Evolutionary conservation across 2,329 filamentous ascomycete species (phyloP).

Genomic region (Aspergillus ochraceus): DNA sequence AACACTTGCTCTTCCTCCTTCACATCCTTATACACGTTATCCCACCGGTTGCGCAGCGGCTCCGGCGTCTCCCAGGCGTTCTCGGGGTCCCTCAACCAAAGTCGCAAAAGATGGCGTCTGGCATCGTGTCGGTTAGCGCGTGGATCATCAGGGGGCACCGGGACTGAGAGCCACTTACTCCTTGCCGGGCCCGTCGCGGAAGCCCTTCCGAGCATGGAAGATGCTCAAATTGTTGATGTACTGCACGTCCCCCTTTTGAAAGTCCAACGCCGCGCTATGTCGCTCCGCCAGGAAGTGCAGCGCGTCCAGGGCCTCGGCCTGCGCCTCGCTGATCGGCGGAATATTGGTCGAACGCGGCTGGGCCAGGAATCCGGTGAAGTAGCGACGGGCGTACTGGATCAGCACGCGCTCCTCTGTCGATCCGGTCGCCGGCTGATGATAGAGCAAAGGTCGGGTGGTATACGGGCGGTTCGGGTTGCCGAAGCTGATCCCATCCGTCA

Average conservation of each 20-base stretch:
- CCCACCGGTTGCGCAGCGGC: constrained; percentile 39
- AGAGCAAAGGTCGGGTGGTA: constrained; percentile 40
- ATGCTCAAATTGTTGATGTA: constrained; percentile 55
- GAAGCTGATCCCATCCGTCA: constrained; percentile 43
- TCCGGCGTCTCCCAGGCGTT: constrained; percentile 47
- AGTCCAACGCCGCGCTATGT: constrained; percentile 43
- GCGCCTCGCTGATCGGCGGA: constrained; percentile 52
- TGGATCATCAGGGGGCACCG: background rate
- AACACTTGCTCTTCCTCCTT: constrained; percentile 43
- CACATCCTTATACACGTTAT: constrained; percentile 43
- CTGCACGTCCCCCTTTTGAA: constrained; percentile 52
- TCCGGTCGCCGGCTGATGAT: constrained; percentile 53
- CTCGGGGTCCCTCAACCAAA: constrained; percentile 52
- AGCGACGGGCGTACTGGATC: constrained; percentile 61
- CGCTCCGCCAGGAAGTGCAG: constrained; percentile 52
- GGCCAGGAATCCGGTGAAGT: constrained; percentile 54
- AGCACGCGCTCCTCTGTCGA: constrained; percentile 54
- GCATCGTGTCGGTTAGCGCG: background rate
- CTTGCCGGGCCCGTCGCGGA: constrained; percentile 40
- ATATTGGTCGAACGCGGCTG: constrained; percentile 44
- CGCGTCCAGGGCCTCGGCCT: constrained; percentile 54
- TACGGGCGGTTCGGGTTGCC: constrained; percentile 50
- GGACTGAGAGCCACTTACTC: constrained; percentile 32
- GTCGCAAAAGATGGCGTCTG: constrained; percentile 47
- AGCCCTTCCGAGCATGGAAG: constrained; percentile 52